Evolutionary conservation across 352 stramenopile species (phyloP).

Genomic region (Pythium sukuiense): DNA sequence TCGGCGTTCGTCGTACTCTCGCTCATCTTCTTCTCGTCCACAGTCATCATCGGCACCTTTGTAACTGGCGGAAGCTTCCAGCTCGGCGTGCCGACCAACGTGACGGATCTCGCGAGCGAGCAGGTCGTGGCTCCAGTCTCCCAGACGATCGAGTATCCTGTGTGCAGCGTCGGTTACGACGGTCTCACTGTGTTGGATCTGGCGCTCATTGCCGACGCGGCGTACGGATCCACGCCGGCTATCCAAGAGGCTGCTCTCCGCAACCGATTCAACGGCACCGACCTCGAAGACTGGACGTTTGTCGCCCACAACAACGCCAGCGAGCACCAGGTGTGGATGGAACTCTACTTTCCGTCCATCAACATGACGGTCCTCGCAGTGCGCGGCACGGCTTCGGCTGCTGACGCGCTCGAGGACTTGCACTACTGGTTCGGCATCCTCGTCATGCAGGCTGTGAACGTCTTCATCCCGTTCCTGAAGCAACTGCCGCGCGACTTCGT

Average conservation of each 20-base stretch:
- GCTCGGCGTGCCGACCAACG: slow-evolving; percentile 46
- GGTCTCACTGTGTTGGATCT: slow-evolving; percentile 34
- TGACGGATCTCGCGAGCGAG: slow-evolving; percentile 3
- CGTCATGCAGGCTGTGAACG: slow-evolving; percentile 39
- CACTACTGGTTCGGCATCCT: slow-evolving; percentile 44
- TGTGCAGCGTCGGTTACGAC: slow-evolving; percentile 33
- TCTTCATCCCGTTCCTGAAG: slow-evolving; percentile 39
- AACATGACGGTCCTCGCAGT: slow-evolving; percentile 39
- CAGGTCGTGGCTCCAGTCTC: slow-evolving; percentile 11
- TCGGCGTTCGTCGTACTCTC: slow-evolving; percentile 70
- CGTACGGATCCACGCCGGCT: slow-evolving; percentile 29
- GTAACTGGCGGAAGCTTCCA: slow-evolving; percentile 56
- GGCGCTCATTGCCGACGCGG: slow-evolving; percentile 38
- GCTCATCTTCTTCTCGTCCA: slow-evolving; percentile 82
- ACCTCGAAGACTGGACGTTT: slow-evolving; percentile 27
- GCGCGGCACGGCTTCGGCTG: slow-evolving; percentile 35
- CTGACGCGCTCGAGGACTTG: slow-evolving; percentile 39
- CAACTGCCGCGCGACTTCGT: slow-evolving; percentile 38
- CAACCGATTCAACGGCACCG: slow-evolving; percentile 38
- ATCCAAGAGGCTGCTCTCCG: slow-evolving; percentile 27
- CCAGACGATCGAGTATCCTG: slow-evolving; percentile 27
- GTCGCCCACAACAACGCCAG: slow-evolving; percentile 20
- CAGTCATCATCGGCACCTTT: slow-evolving; percentile 76
- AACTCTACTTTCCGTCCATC: slow-evolving; percentile 31
- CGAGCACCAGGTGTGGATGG: slow-evolving; percentile 41